Base-by-base conservation (phyloP, 2,329 filamentous ascomycete species). In the Paramyrothecium sp. region DNA sequence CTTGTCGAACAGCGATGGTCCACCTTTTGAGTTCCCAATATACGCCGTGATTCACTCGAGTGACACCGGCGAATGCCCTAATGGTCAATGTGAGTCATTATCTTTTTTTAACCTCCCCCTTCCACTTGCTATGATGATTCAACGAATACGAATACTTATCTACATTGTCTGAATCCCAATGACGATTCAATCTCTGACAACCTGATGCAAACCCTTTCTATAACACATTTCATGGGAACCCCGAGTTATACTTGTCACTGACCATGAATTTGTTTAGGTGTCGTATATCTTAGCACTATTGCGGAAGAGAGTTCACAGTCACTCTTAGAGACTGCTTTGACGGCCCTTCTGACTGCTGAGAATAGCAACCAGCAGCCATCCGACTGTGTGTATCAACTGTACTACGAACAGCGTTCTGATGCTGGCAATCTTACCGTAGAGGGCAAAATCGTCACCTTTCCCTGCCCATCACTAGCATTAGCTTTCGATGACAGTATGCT, bases 91-190 rank as follows among this genome's bases (percentile, higher is more conserved):
- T 99, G 85, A 92, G 94, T 90, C 57, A 21, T 22, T 22, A 26
- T 38, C 47, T 58, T 59, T 61, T 44, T 46, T 61, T 55, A 60
- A 57, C 53, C 59, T 59, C 46, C 44, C 48, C 61, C 61, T 58
- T 59, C 56, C 44, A 53, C 55, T 75, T 82, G 76, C 83, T 81
- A 89, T 92, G 94, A 97, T 98, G 93, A 97, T 82, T 76, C 77
- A 84, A 58, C 77, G 75, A 77, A 81, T 12, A 81, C 76, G 83
- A 96, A 95, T 91, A 93, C 93, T 98, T 98, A 98, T 97, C 94
- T 97, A 98, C 94, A 97, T 98, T 98, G 92, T 90, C 94, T 93
- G 94, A 96, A 89, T 78, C 79, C 75, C 83, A 83, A 78, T 96
- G 93, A 96, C 87, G 92, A 95, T 83, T 83, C 81, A 81, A 81